Evolutionary conservation across 805 yeast genomes (phyloP).

Genomic region (Blastobotrys mokoenaii): DNA sequence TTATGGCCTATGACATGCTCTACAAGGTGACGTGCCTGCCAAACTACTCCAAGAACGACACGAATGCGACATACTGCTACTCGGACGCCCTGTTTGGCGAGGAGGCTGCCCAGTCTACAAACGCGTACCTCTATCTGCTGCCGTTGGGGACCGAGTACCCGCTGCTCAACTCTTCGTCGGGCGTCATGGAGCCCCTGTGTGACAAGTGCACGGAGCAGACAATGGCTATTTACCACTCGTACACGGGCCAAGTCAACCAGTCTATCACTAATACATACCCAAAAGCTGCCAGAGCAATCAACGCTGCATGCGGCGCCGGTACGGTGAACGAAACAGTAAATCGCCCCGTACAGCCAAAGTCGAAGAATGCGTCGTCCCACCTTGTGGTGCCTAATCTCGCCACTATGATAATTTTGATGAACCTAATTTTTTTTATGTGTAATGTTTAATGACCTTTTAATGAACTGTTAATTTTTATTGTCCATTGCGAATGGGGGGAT

Average conservation of each 20-base stretch:
- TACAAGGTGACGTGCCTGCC: slow-evolving; percentile 23
- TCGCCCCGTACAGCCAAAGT: too few relatives aligned
- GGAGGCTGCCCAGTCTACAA: slow-evolving; percentile 11
- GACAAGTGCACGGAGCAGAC: slow-evolving; percentile 19
- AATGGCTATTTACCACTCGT: slow-evolving; percentile 20
- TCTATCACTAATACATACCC: slow-evolving; percentile 23
- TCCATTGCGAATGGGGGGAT: too few relatives aligned
- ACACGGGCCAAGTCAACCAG: slow-evolving; percentile 17
- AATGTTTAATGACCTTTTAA: too few relatives aligned
- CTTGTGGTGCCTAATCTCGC: too few relatives aligned
- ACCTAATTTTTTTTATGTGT: too few relatives aligned
- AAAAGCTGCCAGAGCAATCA: slow-evolving; percentile 20
- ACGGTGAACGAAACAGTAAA: too few relatives aligned
- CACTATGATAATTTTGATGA: too few relatives aligned
- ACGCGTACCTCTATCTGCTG: slow-evolving; percentile 24
- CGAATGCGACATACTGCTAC: slow-evolving; percentile 20
- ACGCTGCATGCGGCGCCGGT: slow-evolving; percentile 14
- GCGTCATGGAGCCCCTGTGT: slow-evolving; percentile 16
- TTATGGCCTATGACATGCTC: slow-evolving; percentile 21
- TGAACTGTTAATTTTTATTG: too few relatives aligned
- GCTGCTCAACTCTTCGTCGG: slow-evolving; percentile 1
- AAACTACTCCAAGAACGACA: slow-evolving; percentile 1
- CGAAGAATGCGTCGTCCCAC: too few relatives aligned
- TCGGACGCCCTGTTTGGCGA: slow-evolving; percentile 20
- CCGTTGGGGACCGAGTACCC: slow-evolving; percentile 25